Conservation (phyloP, 768 basidiomycete genomes). For the Lentinula raphanica region DNA sequence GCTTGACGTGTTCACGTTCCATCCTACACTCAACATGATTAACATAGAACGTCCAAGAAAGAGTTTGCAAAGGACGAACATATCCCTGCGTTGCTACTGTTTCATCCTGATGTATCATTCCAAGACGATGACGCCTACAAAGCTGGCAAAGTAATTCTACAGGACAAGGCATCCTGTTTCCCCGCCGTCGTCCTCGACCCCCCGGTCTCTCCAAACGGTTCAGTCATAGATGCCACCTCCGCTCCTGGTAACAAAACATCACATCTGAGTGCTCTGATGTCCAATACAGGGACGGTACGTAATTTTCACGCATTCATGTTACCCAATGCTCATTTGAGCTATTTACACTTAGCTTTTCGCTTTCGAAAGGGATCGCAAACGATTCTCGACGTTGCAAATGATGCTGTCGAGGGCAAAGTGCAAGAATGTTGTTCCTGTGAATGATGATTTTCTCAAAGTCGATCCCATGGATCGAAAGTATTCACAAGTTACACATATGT, state of each 20-base stretch:
- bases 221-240: conserved; percentile 89
- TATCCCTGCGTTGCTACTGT: conserved; percentile 75
- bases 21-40: background rate
- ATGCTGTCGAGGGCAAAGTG: conserved; percentile 88
- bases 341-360: conserved; percentile 69
- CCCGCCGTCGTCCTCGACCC: conserved; percentile 85
- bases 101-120: conserved; percentile 62
- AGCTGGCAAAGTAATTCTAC: conserved; percentile 81
- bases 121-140: conserved; percentile 69
- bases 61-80: conserved; percentile 73
- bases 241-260: conserved; percentile 99
- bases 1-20: conserved; percentile 8
- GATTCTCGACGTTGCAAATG: conserved; percentile 75
- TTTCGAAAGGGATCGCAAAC: conserved; percentile 80
- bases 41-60: conserved; percentile 33
- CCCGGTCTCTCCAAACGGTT: conserved; percentile 42
- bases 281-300: conserved; percentile 71
- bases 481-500: conserved; percentile 81
- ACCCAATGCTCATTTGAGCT: background rate
- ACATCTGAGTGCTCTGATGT: conserved; percentile 86
- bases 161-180: conserved; percentile 98
- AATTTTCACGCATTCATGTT: background rate
- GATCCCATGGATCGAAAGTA: conserved; percentile 64
- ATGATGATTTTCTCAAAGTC: conserved; percentile 80
- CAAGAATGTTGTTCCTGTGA: conserved; percentile 68